Evolutionary conservation across 805 yeast species (phyloP).

Genomic region (Pichia cabralensis): DNA sequence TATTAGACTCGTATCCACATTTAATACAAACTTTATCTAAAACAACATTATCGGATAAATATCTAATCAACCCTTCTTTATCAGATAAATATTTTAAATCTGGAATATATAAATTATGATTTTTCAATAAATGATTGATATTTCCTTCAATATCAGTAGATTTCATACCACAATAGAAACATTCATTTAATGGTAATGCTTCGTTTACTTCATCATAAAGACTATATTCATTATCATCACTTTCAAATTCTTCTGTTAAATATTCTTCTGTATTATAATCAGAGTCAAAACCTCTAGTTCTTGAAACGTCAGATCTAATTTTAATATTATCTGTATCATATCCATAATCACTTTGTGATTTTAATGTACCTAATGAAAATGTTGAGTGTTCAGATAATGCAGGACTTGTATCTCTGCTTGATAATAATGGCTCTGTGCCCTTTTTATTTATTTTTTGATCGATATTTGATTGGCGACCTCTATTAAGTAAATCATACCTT

Average conservation of each 20-base stretch:
- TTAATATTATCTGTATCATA: conserved; percentile 15
- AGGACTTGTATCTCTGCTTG: conserved; percentile 36
- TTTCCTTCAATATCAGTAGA: conserved; percentile 32
- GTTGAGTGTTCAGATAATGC: conserved; percentile 45
- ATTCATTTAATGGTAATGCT: conserved; percentile 31
- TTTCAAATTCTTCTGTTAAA: conserved; percentile 4
- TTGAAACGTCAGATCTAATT: conserved; percentile 9
- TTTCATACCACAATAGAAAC: conserved; percentile 40
- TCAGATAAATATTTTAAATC: conserved; percentile 64
- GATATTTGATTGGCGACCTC: conserved; percentile 20
- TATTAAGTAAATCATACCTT: conserved; percentile 1
- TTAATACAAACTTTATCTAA: conserved; percentile 72
- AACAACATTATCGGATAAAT: conserved; percentile 68
- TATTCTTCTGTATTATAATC: conserved; percentile 10
- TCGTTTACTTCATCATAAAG: conserved; percentile 17
- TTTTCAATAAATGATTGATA: conserved; percentile 62
- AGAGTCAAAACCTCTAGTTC: background rate
- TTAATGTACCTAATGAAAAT: conserved; percentile 37
- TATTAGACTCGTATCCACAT: conserved; percentile 73
- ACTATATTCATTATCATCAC: conserved; percentile 3
- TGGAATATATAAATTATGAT: conserved; percentile 83
- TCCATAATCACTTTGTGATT: conserved; percentile 14
- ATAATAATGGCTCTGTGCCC: background rate
- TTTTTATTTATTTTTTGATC: too few relatives aligned
- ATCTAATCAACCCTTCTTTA: conserved; percentile 55